Evolutionary conservation across 225 moss, liverwort and hornwort genomes (phyloP), one percentile per base, ranked within the genome.

Genomic region (Ulota crispa): DNA sequence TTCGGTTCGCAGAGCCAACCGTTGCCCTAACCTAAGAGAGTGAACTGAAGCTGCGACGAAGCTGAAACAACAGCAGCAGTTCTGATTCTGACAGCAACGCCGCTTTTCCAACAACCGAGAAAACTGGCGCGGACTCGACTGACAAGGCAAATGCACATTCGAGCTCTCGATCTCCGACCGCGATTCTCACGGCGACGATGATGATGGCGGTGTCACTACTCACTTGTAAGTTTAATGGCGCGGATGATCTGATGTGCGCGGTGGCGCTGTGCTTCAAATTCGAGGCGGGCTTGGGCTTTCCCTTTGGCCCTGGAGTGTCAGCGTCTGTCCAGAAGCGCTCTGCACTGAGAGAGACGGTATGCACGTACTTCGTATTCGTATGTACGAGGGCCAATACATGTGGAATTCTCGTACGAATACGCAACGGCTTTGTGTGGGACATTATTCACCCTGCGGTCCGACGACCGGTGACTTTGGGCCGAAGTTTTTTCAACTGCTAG

Each of bases 391-490:
- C 0, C 2, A 2, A 4, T 50, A 50, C 2, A 1, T 50, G 6
- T 1, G 2, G 41, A 20, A 9, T 21, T 53, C 4, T 63, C 2
- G 11, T 26, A 41, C 12, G 18, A 1, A 50, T 5, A 74, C 78
- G 39, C 63, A 82, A 86, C 85, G 85, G 82, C 82, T 61, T 74
- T 56, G 26, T 82, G 6, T 62, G 19, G 50, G 67, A 32, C 36
- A 45, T 24, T 24, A 52, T 60, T 61, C 19, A 19, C 39, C 24
- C 30, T 43, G 7, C 1, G 43, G 7, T 69, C 31, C 31, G 15
- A 24, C 9, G 77, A 64, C 31, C 24, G 14, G 24, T 16, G 64
- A 77, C 68, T n/a, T 39, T 26, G 32, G 55, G 1, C n/a, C 20
- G 4, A 9, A 26, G 50, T 37, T 24, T 41, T n/a, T n/a, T n/a